Percentiles rank a stretch among this genome's conserved stretches.
These are phyloP conservation scores for Ganoderma sinense DNA, from an alignment of 1,284 basidiomycete genomes.

Conservation along the genomic window DNA sequence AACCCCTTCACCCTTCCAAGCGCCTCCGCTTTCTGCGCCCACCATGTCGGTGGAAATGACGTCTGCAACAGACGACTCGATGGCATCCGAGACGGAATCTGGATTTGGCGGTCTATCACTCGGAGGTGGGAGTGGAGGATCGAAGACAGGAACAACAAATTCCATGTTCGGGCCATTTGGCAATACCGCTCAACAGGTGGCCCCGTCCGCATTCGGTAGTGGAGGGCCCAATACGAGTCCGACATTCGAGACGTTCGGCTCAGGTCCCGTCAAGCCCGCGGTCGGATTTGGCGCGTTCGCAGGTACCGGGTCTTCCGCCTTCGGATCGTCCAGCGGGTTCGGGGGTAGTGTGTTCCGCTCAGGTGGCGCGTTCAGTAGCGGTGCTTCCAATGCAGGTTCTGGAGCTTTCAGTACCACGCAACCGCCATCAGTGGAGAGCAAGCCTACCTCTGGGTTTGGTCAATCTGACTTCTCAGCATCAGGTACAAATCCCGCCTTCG, in stretches of 20 bases:
- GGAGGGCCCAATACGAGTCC: slow-evolving; percentile 23
- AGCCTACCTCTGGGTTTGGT: slow-evolving; percentile 13
- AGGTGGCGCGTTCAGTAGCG: slow-evolving; percentile 17
- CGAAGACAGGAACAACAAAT: slow-evolving; percentile 29
- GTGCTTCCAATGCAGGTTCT: slow-evolving; percentile 2
- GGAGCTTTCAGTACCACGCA: slow-evolving; percentile 12
- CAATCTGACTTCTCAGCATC: slow-evolving; percentile 10
- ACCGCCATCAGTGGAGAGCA: background rate
- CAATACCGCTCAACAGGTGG: slow-evolving; percentile 7
- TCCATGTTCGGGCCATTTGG: slow-evolving; percentile 43
- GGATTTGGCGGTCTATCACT: slow-evolving; percentile 46
- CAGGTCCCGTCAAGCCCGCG: slow-evolving; percentile 45
- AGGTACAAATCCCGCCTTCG: slow-evolving; percentile 35
- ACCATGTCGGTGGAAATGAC: slow-evolving; percentile 48
- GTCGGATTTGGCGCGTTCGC: slow-evolving; percentile 50
- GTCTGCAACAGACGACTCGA: slow-evolving; percentile 40
- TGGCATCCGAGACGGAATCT: slow-evolving; percentile 32
- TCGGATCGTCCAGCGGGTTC: slow-evolving; percentile 24
- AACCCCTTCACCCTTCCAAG: slow-evolving; percentile 23
- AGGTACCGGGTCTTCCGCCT: slow-evolving; percentile 32
- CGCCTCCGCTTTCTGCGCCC: slow-evolving; percentile 24
- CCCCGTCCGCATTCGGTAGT: slow-evolving; percentile 7
- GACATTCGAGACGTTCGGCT: slow-evolving; percentile 33
- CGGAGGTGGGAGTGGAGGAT: slow-evolving; percentile 36
- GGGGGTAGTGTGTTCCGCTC: slow-evolving; percentile 22